Conservation (phyloP, 768 basidiomycete genomes). For the Russula emetica region DNA sequence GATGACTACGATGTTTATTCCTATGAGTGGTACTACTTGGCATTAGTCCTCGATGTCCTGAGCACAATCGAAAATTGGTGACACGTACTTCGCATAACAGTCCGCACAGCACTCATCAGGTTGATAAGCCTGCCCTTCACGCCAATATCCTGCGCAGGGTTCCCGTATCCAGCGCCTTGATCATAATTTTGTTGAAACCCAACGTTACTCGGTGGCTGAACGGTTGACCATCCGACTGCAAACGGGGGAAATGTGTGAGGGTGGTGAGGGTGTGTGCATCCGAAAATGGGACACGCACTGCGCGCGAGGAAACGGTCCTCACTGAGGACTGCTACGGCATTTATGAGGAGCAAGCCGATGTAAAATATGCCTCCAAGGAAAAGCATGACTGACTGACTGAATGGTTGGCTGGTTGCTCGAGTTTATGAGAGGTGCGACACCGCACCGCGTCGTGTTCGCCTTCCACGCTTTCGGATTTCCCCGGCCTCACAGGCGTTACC, state of each 20-base stretch:
- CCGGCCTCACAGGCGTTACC: slow-evolving; percentile 10
- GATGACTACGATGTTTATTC: slow-evolving; percentile 80
- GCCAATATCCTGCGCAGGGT: slow-evolving; percentile 52
- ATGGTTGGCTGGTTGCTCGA: slow-evolving; percentile 5
- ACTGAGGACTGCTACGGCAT: slow-evolving; percentile 91
- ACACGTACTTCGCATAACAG: slow-evolving; percentile 91
- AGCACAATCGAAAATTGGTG: slow-evolving; percentile 3
- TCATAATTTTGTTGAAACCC: slow-evolving; percentile 67
- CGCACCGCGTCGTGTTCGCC: not conserved
- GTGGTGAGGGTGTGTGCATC: slow-evolving; percentile 25
- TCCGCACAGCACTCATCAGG: slow-evolving; percentile 92
- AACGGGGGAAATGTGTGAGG: slow-evolving; percentile 19
- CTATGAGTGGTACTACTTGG: slow-evolving; percentile 87
- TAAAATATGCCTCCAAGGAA: slow-evolving; percentile 74
- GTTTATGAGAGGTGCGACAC: not conserved
- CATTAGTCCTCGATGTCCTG: slow-evolving; percentile 22
- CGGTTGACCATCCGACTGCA: slow-evolving; percentile 85
- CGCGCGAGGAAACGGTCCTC: slow-evolving; percentile 94
- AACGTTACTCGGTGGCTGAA: slow-evolving; percentile 54
- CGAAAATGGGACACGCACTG: slow-evolving; percentile 50
- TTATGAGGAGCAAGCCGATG: slow-evolving; percentile 81
- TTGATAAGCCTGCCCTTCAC: slow-evolving; percentile 85
- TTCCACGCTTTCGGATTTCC: slow-evolving; percentile 16
- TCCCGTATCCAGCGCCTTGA: slow-evolving; percentile 62
- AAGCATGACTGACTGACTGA: slow-evolving; percentile 40